phyloP scores from a whole-genome alignment of 177 flowering plant species.

The Vitis hybrid region DNA sequence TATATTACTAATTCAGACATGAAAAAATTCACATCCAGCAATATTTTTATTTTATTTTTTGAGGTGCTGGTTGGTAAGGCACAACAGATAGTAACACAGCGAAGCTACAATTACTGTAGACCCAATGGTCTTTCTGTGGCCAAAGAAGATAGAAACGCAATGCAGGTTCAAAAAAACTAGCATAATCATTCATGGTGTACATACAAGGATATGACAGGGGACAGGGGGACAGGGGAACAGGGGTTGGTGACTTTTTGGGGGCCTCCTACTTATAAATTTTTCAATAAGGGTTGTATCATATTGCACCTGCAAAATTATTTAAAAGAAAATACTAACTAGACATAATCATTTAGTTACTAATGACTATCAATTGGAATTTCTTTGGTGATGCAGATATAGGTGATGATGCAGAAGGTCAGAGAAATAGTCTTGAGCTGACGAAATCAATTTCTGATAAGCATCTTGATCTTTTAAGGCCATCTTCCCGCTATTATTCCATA shows the following conservation, averaged over 20 bases:
- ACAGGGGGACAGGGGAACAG: slow-evolving; percentile 1
- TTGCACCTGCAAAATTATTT: not conserved
- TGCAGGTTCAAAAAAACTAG: too few relatives aligned
- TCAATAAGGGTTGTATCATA: not conserved
- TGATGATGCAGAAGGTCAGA: slow-evolving; percentile 41
- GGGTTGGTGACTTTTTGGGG: not conserved
- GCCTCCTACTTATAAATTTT: not conserved
- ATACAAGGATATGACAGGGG: too few relatives aligned
- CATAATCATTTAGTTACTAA: not conserved
- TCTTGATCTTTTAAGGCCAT: slow-evolving; percentile 67
- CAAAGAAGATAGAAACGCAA: too few relatives aligned
- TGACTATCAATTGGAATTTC: slow-evolving; percentile 21
- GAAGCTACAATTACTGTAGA: too few relatives aligned
- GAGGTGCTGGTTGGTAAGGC: too few relatives aligned
- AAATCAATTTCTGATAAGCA: slow-evolving; percentile 62
- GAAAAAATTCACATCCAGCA: too few relatives aligned
- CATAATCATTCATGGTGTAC: too few relatives aligned
- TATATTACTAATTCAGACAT: too few relatives aligned
- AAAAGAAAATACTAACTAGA: not conserved
- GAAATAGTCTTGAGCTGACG: slow-evolving; percentile 54
- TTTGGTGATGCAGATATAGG: slow-evolving; percentile 44
- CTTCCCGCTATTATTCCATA: slow-evolving; percentile 57
- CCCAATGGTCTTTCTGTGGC: too few relatives aligned
- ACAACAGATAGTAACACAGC: too few relatives aligned
- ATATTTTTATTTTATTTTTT: too few relatives aligned